phyloP scores from a whole-genome alignment of 2,329 filamentous ascomycete species.

The Xenosphaeropsis pyriputrescens region DNA sequence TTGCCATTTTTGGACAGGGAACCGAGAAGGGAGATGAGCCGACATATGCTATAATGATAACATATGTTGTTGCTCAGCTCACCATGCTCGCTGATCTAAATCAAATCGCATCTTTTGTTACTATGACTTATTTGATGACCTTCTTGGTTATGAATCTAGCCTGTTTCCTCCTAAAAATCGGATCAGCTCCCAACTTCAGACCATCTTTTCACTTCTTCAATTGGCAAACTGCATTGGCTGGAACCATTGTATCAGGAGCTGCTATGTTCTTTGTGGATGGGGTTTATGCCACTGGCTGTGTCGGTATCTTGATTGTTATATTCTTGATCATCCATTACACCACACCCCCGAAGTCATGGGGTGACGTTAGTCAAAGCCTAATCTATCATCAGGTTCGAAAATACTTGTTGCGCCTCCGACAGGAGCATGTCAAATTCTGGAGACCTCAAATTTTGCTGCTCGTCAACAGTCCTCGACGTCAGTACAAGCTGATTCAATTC shows the following conservation, averaged over 20 bases:
- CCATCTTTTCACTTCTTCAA: slow-evolving; percentile 84
- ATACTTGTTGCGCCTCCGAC: slow-evolving; percentile 67
- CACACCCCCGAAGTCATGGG: slow-evolving; percentile 76
- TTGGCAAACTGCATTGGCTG: slow-evolving; percentile 65
- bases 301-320: slow-evolving; percentile 58
- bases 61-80: slow-evolving; percentile 60
- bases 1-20: slow-evolving; percentile 60
- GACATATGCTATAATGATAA: slow-evolving; percentile 59
- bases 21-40: slow-evolving; percentile 62
- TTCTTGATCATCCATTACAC: slow-evolving; percentile 79
- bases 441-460: slow-evolving; percentile 75
- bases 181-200: slow-evolving; percentile 77
- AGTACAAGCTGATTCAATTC: slow-evolving; percentile 76
- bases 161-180: slow-evolving; percentile 75
- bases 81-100: slow-evolving; percentile 76
- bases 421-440: slow-evolving; percentile 92
- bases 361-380: slow-evolving; percentile 76
- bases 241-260: slow-evolving; percentile 59
- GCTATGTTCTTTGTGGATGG: slow-evolving; percentile 89
- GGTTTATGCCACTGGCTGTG: slow-evolving; percentile 61
- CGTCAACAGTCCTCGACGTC: slow-evolving; percentile 67
- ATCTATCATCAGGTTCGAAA: slow-evolving; percentile 85
- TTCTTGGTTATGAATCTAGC: slow-evolving; percentile 81
- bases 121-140: slow-evolving; percentile 47
- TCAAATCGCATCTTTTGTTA: slow-evolving; percentile 72